phyloP scores from a whole-genome alignment of 202 grass and related monocot species.

The Panicum hallii region DNA sequence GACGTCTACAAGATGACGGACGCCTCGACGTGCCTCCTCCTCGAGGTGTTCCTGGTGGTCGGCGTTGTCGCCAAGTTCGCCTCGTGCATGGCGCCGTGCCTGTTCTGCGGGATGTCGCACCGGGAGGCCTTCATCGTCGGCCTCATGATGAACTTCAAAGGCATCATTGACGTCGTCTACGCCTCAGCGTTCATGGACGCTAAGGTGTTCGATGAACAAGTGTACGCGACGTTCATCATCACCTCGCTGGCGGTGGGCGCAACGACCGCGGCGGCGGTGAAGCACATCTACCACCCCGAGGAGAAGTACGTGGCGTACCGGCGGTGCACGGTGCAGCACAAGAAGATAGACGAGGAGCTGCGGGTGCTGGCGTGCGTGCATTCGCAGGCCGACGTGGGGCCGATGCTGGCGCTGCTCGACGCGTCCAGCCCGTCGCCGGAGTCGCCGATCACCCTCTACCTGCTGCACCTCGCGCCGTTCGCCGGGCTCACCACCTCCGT shows the following conservation, averaged over 20 bases:
- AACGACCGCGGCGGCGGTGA: constrained; percentile 49
- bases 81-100: constrained; percentile 49
- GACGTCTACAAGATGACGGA: constrained; percentile 47
- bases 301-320: constrained; percentile 72
- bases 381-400: constrained; percentile 58
- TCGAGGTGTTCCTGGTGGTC: constrained; percentile 58
- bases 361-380: constrained; percentile 74
- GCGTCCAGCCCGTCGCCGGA: constrained; percentile 44
- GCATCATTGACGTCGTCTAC: constrained; percentile 67
- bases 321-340: constrained; percentile 66
- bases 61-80: constrained; percentile 56
- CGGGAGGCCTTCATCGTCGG: constrained; percentile 53
- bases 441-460: constrained; percentile 61
- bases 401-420: constrained; percentile 64
- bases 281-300: constrained; percentile 76
- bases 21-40: constrained; percentile 33
- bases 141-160: constrained; percentile 83
- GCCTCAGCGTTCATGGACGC: constrained; percentile 54
- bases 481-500: constrained; percentile 68
- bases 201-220: constrained; percentile 57
- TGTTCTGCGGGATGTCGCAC: constrained; percentile 58
- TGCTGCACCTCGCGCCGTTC: constrained; percentile 75
- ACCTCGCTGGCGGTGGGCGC: constrained; percentile 58
- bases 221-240: constrained; percentile 61
- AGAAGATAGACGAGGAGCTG: constrained; percentile 67